Percentiles rank a stretch among this genome's conserved stretches.
Evolutionary conservation across 2,329 filamentous ascomycete species (phyloP).

Genomic region (Aspergillus sp.): DNA sequence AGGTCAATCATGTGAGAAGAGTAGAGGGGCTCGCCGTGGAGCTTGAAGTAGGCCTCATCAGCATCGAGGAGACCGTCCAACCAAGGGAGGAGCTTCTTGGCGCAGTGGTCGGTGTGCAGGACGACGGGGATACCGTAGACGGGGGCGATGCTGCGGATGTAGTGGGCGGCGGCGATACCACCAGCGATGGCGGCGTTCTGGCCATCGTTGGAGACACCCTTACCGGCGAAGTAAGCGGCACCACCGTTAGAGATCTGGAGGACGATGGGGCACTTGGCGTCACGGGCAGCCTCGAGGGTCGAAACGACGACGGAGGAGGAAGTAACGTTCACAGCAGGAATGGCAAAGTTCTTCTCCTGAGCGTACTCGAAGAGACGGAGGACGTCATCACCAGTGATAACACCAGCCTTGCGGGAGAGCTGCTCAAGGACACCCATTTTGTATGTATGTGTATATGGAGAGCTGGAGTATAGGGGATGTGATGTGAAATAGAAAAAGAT

Average conservation of each 20-base stretch:
- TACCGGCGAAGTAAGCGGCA: conserved; percentile 86
- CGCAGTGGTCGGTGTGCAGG: conserved; percentile 96
- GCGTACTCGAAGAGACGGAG: conserved; percentile 78
- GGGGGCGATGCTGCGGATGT: conserved; percentile 81
- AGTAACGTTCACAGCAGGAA: conserved; percentile 89
- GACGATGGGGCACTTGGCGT: conserved; percentile 85
- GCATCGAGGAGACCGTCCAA: conserved; percentile 91
- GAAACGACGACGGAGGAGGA: conserved; percentile 83
- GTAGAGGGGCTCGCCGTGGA: conserved; percentile 86
- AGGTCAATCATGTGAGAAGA: conserved; percentile 98
- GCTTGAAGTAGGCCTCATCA: conserved; percentile 93
- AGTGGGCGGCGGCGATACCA: conserved; percentile 82
- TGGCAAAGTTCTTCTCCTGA: conserved; percentile 78
- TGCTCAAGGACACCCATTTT: conserved; percentile 46
- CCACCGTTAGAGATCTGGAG: conserved; percentile 92
- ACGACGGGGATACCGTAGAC: conserved; percentile 84
- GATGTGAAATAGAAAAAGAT: conserved; percentile 1
- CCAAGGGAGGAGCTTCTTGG: conserved; percentile 99
- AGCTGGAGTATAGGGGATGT: conserved; percentile 2
- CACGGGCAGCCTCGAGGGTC: conserved; percentile 87
- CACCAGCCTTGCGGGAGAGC: conserved; percentile 58
- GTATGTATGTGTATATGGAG: conserved; percentile 12
- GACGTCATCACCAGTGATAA: conserved; percentile 63
- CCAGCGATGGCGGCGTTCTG: conserved; percentile 86
- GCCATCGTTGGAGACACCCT: conserved; percentile 75